Conservation (phyloP, 345 rosid genomes). For the Arabis hirsuta region DNA sequence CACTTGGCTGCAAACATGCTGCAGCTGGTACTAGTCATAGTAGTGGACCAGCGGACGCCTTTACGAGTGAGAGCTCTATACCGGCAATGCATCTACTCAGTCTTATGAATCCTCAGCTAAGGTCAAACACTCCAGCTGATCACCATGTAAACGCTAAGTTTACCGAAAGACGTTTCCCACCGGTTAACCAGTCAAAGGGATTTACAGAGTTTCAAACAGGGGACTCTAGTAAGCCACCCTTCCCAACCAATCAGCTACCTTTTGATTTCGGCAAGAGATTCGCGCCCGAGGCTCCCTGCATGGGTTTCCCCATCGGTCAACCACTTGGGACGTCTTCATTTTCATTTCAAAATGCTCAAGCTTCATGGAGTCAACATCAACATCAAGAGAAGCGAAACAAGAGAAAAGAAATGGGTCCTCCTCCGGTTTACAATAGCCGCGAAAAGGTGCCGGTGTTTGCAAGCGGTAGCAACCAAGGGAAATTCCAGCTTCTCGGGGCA, state of each 20-base stretch:
- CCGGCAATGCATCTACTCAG: slow-evolving; percentile 93
- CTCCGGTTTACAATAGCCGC: slow-evolving; percentile 40
- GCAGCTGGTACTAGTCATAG: slow-evolving; percentile 23
- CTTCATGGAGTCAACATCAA: slow-evolving; percentile 42
- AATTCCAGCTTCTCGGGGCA: slow-evolving; percentile 48
- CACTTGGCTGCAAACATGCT: slow-evolving; percentile 59
- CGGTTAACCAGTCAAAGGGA: slow-evolving; percentile 54
- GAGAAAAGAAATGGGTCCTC: slow-evolving; percentile 38
- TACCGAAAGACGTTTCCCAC: slow-evolving; percentile 53
- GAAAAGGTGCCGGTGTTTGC: slow-evolving; percentile 40
- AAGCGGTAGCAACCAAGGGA: slow-evolving; percentile 46
- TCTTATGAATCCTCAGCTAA: slow-evolving; percentile 80
- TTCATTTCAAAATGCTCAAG: slow-evolving; percentile 51
- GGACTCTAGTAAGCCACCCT: slow-evolving; percentile 45
- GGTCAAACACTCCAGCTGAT: slow-evolving; percentile 54
- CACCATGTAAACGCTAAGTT: slow-evolving; percentile 53
- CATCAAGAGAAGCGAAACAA: slow-evolving; percentile 53
- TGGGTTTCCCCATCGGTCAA: slow-evolving; percentile 45
- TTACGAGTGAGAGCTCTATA: slow-evolving; percentile 67
- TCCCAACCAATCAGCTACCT: slow-evolving; percentile 44
- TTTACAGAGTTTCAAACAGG: slow-evolving; percentile 50
- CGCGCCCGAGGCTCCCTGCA: slow-evolving; percentile 44
- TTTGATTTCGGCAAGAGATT: slow-evolving; percentile 51
- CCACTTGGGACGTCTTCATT: slow-evolving; percentile 59
- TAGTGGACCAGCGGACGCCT: slow-evolving; percentile 55